Conservation (phyloP, 1,284 basidiomycete genomes). For the Termitomyces sp. region DNA sequence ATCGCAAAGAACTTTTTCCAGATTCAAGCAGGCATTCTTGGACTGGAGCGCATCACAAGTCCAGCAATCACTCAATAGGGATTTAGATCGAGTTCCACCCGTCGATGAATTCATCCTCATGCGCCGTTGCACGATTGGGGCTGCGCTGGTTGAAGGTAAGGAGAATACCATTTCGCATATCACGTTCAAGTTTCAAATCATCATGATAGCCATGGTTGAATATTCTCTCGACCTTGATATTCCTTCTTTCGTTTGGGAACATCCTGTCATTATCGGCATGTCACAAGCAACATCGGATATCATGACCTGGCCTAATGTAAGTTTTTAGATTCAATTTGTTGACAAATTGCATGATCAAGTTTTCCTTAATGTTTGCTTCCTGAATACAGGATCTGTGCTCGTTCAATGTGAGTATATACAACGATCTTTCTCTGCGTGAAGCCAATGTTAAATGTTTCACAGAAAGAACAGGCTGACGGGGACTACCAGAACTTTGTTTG, state of each 20-base stretch:
- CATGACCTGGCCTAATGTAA: slow-evolving; percentile 49
- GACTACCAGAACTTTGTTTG: slow-evolving; percentile 49
- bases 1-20: not conserved
- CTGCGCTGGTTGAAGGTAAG: slow-evolving; percentile 1
- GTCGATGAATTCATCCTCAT: slow-evolving; percentile 6
- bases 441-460: slow-evolving; percentile 10
- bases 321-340: too few species aligned
- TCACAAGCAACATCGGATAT: slow-evolving; percentile 43
- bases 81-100: not conserved
- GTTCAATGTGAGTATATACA: not conserved
- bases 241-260: slow-evolving; percentile 39
- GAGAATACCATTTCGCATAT: not conserved
- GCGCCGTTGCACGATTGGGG: slow-evolving; percentile 1
- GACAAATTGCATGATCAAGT: not conserved
- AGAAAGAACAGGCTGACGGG: slow-evolving; percentile 48
- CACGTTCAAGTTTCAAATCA: too few species aligned
- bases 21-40: slow-evolving; percentile 3
- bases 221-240: slow-evolving; percentile 42
- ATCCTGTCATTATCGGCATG: slow-evolving; percentile 36
- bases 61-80: not conserved
- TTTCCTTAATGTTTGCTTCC: not conserved
- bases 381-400: not conserved
- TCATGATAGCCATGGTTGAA: slow-evolving; percentile 37
- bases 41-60: slow-evolving; percentile 3
- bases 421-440: too few species aligned